Evolutionary conservation across 306 rosid genomes (phyloP), one percentile per base, ranked within the genome.

Genomic region (Gillenia trifoliata): DNA sequence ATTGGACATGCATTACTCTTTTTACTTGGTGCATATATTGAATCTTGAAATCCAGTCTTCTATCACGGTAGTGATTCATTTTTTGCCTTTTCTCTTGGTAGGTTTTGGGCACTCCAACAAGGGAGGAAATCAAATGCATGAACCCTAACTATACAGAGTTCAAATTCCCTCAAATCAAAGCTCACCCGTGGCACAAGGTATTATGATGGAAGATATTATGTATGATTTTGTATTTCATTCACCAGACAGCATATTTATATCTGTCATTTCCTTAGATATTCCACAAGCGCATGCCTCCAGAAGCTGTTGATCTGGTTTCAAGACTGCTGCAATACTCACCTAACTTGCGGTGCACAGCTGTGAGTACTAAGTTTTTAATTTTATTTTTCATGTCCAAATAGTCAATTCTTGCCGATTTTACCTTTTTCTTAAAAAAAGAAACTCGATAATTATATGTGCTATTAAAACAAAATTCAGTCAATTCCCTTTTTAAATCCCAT

Each of bases 181-280:
- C 98, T 40, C 98, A 93, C 76, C 98, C 98, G 50, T 93, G 98
- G 98, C 98, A 93, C 89, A 93, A 93, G 97, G 98, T 93, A 88
- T 47, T 26, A 3, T 20, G 20, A 69, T 56, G 47, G 64, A 70
- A 22, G 64, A 63, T 69, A 62, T 64, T 8, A 9, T 66, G 38
- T n/a, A 19, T 71, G 38, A 52, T 16, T 62, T 52, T 68, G 28
- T 22, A 50, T 70, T 22, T 56, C 33, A 19, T 41, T 31, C 61
- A 45, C 69, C 64, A n/a, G 23, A 26, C 28, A 25, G 22, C 60
- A 20, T 64, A 41, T 73, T 75, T 23, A 66, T 64, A 59, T 68
- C 41, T 34, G 71, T 54, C 76, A 17, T 67, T 73, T 75, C 55
- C 67, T 72, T 60, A 93, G 98, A 93, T 93, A 83, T 93, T 93